Evolutionary conservation across 257 asterid genomes (phyloP).

Genomic region (Solanum clarkiae): DNA sequence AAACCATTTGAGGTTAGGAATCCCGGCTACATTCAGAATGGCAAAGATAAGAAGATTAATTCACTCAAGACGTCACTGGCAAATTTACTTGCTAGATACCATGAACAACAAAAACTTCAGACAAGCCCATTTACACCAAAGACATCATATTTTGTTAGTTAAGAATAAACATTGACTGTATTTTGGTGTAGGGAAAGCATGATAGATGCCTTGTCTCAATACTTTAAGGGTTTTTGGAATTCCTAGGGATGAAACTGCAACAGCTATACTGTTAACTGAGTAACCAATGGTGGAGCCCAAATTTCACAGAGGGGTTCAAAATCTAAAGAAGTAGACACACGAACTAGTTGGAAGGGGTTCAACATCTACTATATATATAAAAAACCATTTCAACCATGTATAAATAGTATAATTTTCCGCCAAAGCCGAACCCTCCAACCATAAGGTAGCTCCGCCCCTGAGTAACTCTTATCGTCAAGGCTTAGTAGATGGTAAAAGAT

Average conservation of each 20-base stretch:
- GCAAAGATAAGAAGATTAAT: neutral
- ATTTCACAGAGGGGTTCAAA: no score
- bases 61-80: neutral
- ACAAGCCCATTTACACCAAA: neutral
- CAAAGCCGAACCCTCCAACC: no score
- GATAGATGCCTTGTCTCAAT: neutral
- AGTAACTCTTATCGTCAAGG: neutral
- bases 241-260: neutral
- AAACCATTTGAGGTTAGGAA: conserved; percentile 87
- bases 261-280: neutral
- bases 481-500: neutral
- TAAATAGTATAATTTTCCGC: no score
- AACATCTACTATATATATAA: no score
- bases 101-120: neutral
- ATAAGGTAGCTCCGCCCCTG: no score
- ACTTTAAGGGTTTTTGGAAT: neutral
- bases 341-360: no score
- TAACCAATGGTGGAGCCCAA: no score
- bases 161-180: neutral
- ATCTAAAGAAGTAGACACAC: no score
- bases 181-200: neutral
- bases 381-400: no score
- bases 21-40: conserved; percentile 47
- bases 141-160: neutral
- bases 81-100: neutral